Evolutionary conservation across 192 early-diverging fungal genomes (phyloP).

Genomic region (Tieghemiomyces parasiticus): DNA sequence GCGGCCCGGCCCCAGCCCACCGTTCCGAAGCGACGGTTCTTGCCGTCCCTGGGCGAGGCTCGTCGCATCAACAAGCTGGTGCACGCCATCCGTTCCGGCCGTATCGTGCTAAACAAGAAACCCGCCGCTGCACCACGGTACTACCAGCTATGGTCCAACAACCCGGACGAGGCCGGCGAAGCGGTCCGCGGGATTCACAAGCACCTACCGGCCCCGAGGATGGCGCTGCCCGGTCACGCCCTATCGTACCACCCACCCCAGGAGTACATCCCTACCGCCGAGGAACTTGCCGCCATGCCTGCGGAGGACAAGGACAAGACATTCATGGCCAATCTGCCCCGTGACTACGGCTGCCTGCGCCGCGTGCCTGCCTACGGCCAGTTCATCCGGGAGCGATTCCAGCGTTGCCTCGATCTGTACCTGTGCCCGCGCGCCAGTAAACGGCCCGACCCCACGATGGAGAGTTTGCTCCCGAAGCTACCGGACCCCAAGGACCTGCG

Average conservation of each 20-base stretch:
- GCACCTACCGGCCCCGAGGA: constrained; percentile 85
- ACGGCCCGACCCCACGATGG: constrained; percentile 74
- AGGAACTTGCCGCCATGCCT: constrained; percentile 64
- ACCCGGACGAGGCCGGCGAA: constrained; percentile 34
- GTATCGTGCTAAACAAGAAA: constrained; percentile 50
- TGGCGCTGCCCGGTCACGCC: constrained; percentile 73
- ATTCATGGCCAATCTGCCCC: constrained; percentile 24
- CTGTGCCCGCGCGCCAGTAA: constrained; percentile 88
- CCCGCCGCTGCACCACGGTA: constrained; percentile 39
- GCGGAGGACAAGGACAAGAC: constrained; percentile 54
- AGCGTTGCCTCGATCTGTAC: constrained; percentile 93
- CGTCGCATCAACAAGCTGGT: constrained; percentile 96
- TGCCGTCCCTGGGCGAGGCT: constrained; percentile 90
- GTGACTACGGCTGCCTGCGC: constrained; percentile 52
- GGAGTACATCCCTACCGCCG: constrained; percentile 77
- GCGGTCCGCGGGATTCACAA: constrained; percentile 18
- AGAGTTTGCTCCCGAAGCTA: constrained; percentile 87
- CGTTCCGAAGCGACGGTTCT: constrained; percentile 87
- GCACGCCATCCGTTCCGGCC: constrained; percentile 81
- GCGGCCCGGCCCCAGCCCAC: constrained; percentile 81
- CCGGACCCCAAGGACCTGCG: constrained; percentile 87
- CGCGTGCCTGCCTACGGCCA: constrained; percentile 72
- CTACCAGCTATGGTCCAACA: constrained; percentile 81
- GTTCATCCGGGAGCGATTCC: constrained; percentile 91
- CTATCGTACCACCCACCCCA: constrained; percentile 95